Evolutionary conservation across 306 rosid species (phyloP), one percentile per base, ranked within the genome.

Genomic region (Fragaria ananassa): DNA sequence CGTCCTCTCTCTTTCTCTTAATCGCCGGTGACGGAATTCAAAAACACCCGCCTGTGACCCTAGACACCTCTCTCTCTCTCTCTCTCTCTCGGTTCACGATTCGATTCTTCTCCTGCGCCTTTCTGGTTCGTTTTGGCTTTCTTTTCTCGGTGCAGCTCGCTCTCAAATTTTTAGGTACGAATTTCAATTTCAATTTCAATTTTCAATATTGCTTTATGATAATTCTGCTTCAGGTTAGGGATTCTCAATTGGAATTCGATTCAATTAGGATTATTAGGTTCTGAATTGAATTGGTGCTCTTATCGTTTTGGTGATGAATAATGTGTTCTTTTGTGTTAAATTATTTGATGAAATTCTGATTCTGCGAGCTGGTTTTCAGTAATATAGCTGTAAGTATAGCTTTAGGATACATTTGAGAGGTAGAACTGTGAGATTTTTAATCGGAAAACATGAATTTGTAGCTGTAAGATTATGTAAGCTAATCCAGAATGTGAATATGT

Each of bases 1-100:
- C 84, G 74, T 85, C 90, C 87, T 81, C 56, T 37, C 15, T 53
- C 29, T 21, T 53, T 4, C 45, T 1, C 9, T 35, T 35, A 5
- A 7, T 46, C 62, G 80, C 91, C 93, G 91, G 96, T 88, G 90
- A 88, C 81, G 80, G 85, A 83, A 72, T 78, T 81, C 76, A 31
- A 76, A 74, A 79, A 21, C 88, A 61, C 86, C 89, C 74, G 76
- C 79, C 85, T 21, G 81, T 84, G 31, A 73, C 64, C 56, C 7
- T 34, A 77, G 70, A 74, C 29, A 23, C 45, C 27, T 79, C 72
- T 66, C 83, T 85, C 11, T 74, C 74, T 56, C 25, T 25, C 25
- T 25, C 27, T 68, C 82, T 23, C 23, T 50, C 27, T 77, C 72
- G 37, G 65, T 73, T 57, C 78, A 63, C 37, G 85, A 83, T 86